Evolutionary conservation across 352 stramenopile genomes (phyloP), one percentile per base, ranked within the genome.

Genomic region (Thalassiosira delicatula): DNA sequence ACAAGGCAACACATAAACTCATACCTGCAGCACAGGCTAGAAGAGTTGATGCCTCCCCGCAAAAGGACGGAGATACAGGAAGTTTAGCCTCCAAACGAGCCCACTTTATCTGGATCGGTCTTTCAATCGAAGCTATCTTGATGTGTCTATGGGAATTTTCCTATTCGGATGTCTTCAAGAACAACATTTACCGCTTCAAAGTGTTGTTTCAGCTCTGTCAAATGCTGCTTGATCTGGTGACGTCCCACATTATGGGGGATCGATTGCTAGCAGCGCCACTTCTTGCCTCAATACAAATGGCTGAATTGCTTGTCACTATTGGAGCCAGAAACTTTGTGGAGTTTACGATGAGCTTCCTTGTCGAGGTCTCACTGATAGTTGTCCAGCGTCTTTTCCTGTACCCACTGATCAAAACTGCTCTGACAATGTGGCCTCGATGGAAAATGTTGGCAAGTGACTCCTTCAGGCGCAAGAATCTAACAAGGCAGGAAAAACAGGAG

Each of bases 101-200:
- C 37, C 97, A 98, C 70, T 92, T 98, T n/a, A 63, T 98, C 37
- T 89, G 96, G 32, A 88, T 90, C 9, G 94, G 93, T 0, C 70
- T 97, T n/a, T 86, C 76, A 19, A 93, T 97, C 70, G 93, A 97
- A 88, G 86, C 88, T 32, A 70, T 94, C 17, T 87, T 98, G 62
- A 87, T 98, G n/a, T 87, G 96, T 44, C 88, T 98, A n/a, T 97
- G 95, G 90, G 97, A 99, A 83, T 98, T 99, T 76, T 97, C 95
- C 8, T 99, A 98, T 90, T 98, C 96, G 27, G 71, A 92, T 19
- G 76, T 84, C 21, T 99, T 98, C 71, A 95, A 95, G 8, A 86
- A 90, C 42, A 94, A 97, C 69, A 96, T 98, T 65, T 98, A 98
- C 66, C 68, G 70, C 0, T 88, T 85, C 40, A 78, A 82, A 37